A percentile compares a stretch with the other conserved stretches of the same genome.
phyloP scores from a whole-genome alignment of 2,329 filamentous ascomycete species.

The Paraphoma chrysanthemicola region DNA sequence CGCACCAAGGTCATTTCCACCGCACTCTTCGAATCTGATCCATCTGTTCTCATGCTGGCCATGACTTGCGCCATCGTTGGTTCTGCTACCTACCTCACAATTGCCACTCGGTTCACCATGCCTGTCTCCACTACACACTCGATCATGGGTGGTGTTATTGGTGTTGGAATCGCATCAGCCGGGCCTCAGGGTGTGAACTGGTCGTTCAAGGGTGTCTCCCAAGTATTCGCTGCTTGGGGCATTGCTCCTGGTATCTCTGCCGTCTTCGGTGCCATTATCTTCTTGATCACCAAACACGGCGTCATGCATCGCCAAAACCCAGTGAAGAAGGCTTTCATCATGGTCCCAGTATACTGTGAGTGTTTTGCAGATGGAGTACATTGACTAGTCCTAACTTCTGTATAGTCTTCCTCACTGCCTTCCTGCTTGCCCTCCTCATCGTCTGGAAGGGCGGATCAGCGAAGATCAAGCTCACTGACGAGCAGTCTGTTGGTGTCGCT shows the following conservation, averaged over 20 bases:
- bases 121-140: slow-evolving; percentile 64
- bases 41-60: slow-evolving; percentile 59
- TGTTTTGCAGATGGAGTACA: neutral
- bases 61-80: slow-evolving; percentile 64
- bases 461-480: slow-evolving; percentile 56
- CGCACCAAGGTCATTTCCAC: slow-evolving; percentile 57
- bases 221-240: slow-evolving; percentile 66
- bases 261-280: slow-evolving; percentile 61
- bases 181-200: slow-evolving; percentile 63
- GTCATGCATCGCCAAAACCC: slow-evolving; percentile 63
- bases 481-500: slow-evolving; percentile 61
- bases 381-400: neutral
- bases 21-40: slow-evolving; percentile 52
- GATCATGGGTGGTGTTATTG: slow-evolving; percentile 51
- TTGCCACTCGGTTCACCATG: slow-evolving; percentile 60
- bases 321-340: slow-evolving; percentile 59
- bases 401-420: slow-evolving; percentile 58
- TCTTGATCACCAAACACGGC: slow-evolving; percentile 63
- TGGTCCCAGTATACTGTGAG: slow-evolving; percentile 12
- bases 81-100: slow-evolving; percentile 60
- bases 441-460: slow-evolving; percentile 53
- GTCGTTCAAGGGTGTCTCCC: slow-evolving; percentile 63
- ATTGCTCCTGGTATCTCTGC: slow-evolving; percentile 65
- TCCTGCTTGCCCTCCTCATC: slow-evolving; percentile 56
- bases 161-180: slow-evolving; percentile 59